Evolutionary conservation across 2,329 filamentous ascomycete genomes (phyloP), one percentile per base, ranked within the genome.

Genomic region (Ascochyta viciae-villosae): DNA sequence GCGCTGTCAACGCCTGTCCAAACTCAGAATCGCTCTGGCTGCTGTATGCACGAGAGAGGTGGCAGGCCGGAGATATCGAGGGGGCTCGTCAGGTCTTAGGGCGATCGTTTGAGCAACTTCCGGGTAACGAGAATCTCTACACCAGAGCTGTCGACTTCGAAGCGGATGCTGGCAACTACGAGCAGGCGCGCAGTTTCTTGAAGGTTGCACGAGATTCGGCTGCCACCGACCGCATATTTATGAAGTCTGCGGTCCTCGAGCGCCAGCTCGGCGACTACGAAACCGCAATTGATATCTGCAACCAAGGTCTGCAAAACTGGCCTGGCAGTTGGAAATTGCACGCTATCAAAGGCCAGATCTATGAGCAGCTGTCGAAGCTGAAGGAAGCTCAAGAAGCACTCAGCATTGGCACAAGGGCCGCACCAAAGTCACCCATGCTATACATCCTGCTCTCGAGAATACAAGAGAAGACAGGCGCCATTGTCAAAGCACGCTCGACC

Each of bases 301-400:
- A 93, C 57, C 89, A 96, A 72, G 95, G 89, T 1, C 81, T 99
- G 33, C 89, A 93, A 63, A 84, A 91, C 9, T 99, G 96, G 79
- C 94, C 95, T 0, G 85, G 87, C 40, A 87, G 89, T 12, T 84
- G 91, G 48, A 98, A 98, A 77, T 83, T 99, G 23, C 97, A 94
- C 89, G 97, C 98, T 90, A 91, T 96, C 81, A 99, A 99, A 78
- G 95, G 96, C 0, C 95, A 99, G 73, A 95, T 98, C 60, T 99
- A 99, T 81, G 90, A 97, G 71, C 85, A 88, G 39, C 84, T 92
- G 42, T 88, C 85, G 66, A 92, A 92, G 78, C 79, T 89, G 13
- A 88, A 89, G 0, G 90, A 95, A 76, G 95, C 95, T 3, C 87
- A 95, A 42, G 92, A 98, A 74, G 92, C 94, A 0, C 98, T 95